Conservation (phyloP, 768 basidiomycete genomes). For the Guyanaporus albipodus region DNA sequence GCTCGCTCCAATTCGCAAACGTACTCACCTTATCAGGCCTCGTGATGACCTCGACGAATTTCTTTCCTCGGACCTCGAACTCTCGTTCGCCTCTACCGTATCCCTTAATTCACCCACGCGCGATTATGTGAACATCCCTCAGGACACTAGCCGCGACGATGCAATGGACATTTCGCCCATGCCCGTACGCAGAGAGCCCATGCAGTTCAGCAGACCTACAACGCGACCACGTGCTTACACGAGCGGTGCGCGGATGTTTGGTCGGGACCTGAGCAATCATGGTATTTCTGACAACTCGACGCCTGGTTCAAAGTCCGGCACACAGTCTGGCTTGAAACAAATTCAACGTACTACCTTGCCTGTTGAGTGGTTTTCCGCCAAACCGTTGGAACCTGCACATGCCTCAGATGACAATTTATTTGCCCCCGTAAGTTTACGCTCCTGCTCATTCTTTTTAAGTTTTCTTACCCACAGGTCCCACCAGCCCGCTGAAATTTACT, state of each 20-base stretch:
- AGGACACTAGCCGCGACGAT: constrained; percentile 49
- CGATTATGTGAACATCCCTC: constrained; percentile 41
- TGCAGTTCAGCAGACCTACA: constrained; percentile 28
- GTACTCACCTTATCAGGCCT: constrained; percentile 40
- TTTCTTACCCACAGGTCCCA: constrained; percentile 11
- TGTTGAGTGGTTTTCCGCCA: constrained; percentile 49
- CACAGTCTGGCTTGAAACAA: constrained; percentile 45
- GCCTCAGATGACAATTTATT: constrained; percentile 27
- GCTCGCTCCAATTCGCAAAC: constrained; percentile 45
- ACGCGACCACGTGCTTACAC: constrained; percentile 65
- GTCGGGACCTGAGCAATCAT: constrained; percentile 67
- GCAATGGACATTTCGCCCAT: constrained; percentile 85
- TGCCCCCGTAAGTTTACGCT: constrained; percentile 29
- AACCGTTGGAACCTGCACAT: constrained; percentile 18
- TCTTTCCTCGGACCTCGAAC: constrained; percentile 72
- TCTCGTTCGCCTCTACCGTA: constrained; percentile 80
- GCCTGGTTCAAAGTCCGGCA: constrained; percentile 25
- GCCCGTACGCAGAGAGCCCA: constrained; percentile 32
- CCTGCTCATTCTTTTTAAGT: background rate
- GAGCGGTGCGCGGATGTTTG: constrained; percentile 64
- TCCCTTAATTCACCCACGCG: constrained; percentile 71
- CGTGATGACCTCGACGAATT: constrained; percentile 61
- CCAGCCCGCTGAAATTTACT: constrained; percentile 38
- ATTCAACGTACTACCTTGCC: constrained; percentile 64
- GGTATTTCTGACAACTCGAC: constrained; percentile 31